Evolutionary conservation across 129 eudicot species (phyloP), one percentile per base, ranked within the genome.

Genomic region (Rutidosis leptorrhynchoides): DNA sequence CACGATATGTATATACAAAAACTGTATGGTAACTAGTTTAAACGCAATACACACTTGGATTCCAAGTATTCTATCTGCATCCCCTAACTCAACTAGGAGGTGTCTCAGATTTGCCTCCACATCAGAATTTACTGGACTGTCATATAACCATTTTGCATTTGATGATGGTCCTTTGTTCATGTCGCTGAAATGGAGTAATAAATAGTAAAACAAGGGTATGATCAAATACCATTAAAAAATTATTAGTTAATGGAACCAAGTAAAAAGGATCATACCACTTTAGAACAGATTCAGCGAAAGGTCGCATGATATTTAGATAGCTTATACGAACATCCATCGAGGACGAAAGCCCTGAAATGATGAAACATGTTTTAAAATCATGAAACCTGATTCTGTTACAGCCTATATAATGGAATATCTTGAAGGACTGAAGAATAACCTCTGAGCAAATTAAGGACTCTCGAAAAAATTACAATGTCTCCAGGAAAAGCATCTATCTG

Each of bases 401-500:
- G 19, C 7, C 2, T 17, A 59, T 7, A 30, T 59, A 33, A 30
- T 59, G 5, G n/a, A 21, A 0, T 33, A 59, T n/a, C 14, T 30
- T 28, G 45, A 42, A 23, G 71, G 64, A 64, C n/a, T 55, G 17
- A 55, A 62, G 24, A 55, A 28, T 68, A 37, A 94, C 99, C 99
- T 94, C 99, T 76, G 53, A 94, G 96, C 70, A 94, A 81, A 84
- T 94, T 89, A 65, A 94, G 87, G 75, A 94, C 99, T 72, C 99
- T 83, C 2, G 84, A 74, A 72, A 94, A 94, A 69, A 94, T 94
- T 56, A 94, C 94, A 59, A 89, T 89, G 75, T 94, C 99, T 23
- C 99, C 96, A 3, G 99, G 99, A 78, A 94, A 94, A 74, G 99
- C 99, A 84, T 94, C 99, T 77, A 94, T 90, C 99, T 94, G 80